Conservation (phyloP, 2,329 filamentous ascomycete species). For the Stagonosporopsis chrysanthemi region DNA sequence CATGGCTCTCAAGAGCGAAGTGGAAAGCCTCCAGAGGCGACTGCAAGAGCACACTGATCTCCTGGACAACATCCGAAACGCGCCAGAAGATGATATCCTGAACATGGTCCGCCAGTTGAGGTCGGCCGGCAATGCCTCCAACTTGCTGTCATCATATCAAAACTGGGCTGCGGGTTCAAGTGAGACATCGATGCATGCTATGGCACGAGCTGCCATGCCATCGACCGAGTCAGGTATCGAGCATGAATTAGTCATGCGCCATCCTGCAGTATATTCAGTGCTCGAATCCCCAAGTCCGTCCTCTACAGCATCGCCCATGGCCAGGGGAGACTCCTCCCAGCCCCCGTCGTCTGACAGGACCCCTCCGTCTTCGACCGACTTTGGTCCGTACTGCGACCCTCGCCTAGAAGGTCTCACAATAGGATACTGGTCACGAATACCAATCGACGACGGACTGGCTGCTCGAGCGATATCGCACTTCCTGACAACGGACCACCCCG, state of each 20-base stretch:
- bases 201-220: constrained; percentile 1
- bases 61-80: constrained; percentile 7
- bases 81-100: constrained; percentile 15
- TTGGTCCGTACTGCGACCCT: constrained; percentile 8
- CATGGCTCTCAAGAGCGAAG: constrained; percentile 16
- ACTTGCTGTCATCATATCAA: neutral
- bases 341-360: neutral
- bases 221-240: constrained; percentile 7
- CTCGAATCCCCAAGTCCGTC: constrained; percentile 1
- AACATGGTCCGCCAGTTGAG: constrained; percentile 3
- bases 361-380: neutral
- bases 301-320: neutral
- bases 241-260: constrained; percentile 9
- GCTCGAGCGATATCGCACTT: constrained; percentile 14
- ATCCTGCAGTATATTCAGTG: constrained; percentile 7
- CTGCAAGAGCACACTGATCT: constrained; percentile 10
- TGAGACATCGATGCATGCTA: neutral
- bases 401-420: constrained; percentile 13
- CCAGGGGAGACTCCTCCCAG: neutral
- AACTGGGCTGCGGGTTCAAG: neutral
- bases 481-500: constrained; percentile 5
- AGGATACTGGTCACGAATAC: constrained; percentile 15
- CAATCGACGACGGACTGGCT: constrained; percentile 11
- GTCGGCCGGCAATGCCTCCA: neutral
- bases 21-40: constrained; percentile 10